Conservation (phyloP, 805 yeast species). For the Lipomyces yamadae region DNA sequence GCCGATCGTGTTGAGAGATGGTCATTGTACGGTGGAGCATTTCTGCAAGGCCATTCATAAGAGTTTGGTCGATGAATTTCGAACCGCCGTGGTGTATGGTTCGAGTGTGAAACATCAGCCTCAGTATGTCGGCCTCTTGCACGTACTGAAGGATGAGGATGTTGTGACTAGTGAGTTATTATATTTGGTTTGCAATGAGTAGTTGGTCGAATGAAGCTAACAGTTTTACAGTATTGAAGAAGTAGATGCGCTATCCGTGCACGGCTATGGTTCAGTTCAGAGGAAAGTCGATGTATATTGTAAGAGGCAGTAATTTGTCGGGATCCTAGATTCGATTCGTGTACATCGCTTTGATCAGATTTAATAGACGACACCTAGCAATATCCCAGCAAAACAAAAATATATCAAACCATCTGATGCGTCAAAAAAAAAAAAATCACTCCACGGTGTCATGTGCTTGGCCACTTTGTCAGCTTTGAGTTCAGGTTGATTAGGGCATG, state of each 20-base stretch:
- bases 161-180: slow-evolving; percentile 67
- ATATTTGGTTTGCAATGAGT: not conserved
- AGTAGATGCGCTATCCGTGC: not conserved
- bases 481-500: too few relatives aligned
- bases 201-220: not conserved
- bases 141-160: slow-evolving; percentile 89
- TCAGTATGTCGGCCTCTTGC: slow-evolving; percentile 88
- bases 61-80: slow-evolving; percentile 89
- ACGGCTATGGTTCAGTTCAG: too few relatives aligned
- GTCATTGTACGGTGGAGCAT: slow-evolving; percentile 85
- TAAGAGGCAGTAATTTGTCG: too few relatives aligned
- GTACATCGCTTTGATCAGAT: too few relatives aligned
- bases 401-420: too few relatives aligned
- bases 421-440: too few relatives aligned
- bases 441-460: too few relatives aligned
- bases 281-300: not conserved
- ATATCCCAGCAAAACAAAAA: too few relatives aligned
- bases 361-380: too few relatives aligned
- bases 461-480: too few relatives aligned
- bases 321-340: too few relatives aligned
- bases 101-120: slow-evolving; percentile 96
- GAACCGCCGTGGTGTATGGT: slow-evolving; percentile 91
- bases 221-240: not conserved
- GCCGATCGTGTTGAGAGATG: slow-evolving; percentile 88
- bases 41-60: slow-evolving; percentile 97